Percentiles rank a stretch among this genome's conserved stretches.
phyloP scores from a whole-genome alignment of 345 rosid species.

The Erucastrum elatum region DNA sequence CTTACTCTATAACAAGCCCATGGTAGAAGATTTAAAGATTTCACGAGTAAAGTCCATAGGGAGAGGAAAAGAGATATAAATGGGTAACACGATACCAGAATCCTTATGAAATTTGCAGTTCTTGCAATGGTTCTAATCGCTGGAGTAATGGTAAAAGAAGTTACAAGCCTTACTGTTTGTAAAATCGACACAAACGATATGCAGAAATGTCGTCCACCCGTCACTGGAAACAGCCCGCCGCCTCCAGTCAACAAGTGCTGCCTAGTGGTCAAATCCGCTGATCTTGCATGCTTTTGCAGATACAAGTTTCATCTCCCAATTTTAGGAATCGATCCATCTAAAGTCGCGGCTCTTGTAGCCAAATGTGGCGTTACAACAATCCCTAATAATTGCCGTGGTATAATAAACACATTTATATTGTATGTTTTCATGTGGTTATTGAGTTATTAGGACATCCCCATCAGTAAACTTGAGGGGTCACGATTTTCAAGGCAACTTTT shows the following conservation, averaged over 20 bases:
- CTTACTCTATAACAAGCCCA: slow-evolving; percentile 18
- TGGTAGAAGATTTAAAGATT: background rate
- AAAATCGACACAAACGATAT: slow-evolving; percentile 41
- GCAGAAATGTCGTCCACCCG: slow-evolving; percentile 48
- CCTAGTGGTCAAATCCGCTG: slow-evolving; percentile 34
- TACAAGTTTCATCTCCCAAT: slow-evolving; percentile 48
- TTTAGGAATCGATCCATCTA: slow-evolving; percentile 45
- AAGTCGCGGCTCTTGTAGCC: slow-evolving; percentile 48
- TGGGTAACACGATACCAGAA: slow-evolving; percentile 11
- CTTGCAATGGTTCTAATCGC: slow-evolving; percentile 29
- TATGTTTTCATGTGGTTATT: background rate
- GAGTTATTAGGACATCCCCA: background rate
- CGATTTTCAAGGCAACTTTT: no score
- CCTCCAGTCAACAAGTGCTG: slow-evolving; percentile 54
- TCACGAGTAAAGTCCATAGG: background rate
- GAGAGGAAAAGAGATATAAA: slow-evolving; percentile 2
- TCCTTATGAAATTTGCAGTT: slow-evolving; percentile 17
- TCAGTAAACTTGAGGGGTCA: no score
- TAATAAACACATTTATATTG: background rate
- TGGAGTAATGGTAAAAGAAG: slow-evolving; percentile 26
- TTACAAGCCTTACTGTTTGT: slow-evolving; percentile 38
- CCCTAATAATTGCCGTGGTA: slow-evolving; percentile 46
- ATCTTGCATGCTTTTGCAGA: slow-evolving; percentile 53
- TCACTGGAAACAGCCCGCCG: slow-evolving; percentile 48
- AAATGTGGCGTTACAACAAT: slow-evolving; percentile 44